Evolutionary conservation across 1,139 yeast species (phyloP), one percentile per base, ranked within the genome.

Genomic region (Scheffersomyces insectosa): DNA sequence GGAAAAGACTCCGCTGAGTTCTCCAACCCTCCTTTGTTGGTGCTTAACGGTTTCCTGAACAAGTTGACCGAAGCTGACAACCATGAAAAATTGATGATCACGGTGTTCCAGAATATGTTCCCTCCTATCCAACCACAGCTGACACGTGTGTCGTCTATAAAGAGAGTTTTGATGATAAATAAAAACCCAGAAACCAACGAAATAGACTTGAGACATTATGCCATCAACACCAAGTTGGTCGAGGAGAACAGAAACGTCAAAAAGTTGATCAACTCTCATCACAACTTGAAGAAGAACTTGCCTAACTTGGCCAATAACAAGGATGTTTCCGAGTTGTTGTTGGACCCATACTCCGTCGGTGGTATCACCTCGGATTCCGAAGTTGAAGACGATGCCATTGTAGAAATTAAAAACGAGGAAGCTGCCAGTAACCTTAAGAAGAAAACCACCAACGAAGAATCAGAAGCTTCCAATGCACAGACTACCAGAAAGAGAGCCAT

Each of bases 81-180:
- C 33, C 87, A 85, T 48, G 98, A 93, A 63, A 88, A 88, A 54
- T 75, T 93, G 52, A 65, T 91, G 51, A 82, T 95, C 28, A 88
- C 98, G 2, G 84, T 91, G 71, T 89, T 95, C 68, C 99, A 93
- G 65, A 90, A 90, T 68, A 82, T 93, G 82, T 90, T 93, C 63
- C 99, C 99, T 5, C 90, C 99, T 15, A 85, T 95, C 54, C 82
- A 85, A 45, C 97, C 97, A 16, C 86, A 86, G 49, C 70, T 72
- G 48, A 88, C 95, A 28, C 83, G 82, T 51, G 85, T 93, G 28
- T 70, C 76, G 35, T 72, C 85, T 1, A 91, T 95, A 48, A 85
- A 83, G 57, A 77, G 99, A 55, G 98, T 95, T 8, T 71, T 95
- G 56, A 78, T 95, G 80, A 70, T 95, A 47, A 85, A 86, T 62